Evolutionary conservation across 1,139 yeast species (phyloP), one percentile per base, ranked within the genome.

Genomic region (Geotrichum klebahnii): DNA sequence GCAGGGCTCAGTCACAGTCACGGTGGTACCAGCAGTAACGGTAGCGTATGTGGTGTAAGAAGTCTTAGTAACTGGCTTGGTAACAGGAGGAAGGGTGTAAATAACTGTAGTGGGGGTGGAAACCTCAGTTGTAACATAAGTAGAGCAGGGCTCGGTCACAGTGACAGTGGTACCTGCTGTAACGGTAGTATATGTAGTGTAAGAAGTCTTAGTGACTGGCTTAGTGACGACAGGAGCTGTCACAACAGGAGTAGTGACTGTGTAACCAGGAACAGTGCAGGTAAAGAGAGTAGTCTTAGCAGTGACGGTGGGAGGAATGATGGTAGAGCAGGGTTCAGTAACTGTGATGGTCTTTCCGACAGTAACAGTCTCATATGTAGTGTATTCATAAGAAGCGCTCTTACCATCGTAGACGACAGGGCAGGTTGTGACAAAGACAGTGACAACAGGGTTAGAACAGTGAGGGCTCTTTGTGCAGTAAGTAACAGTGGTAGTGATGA

Each of bases 311-410:
- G 48, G 32, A 16, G 48, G 48, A 12, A 45, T 31, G 32, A 37
- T 31, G 23, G 48, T 45, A n/a, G 43, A 37, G 38, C 53, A 50
- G 19, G 53, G 50, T 34, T 50, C 53, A 14, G 53, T 50, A 19
- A 50, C 50, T 24, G 53, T 50, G 24, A 41, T 40, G 17, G 53
- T 50, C 37, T 28, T 35, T 22, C 46, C 53, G 5, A 19, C 43
- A 17, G 43, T 36, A 16, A 39, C 42, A 3, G 48, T 50, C 5
- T 46, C 36, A 36, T 29, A 31, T 26, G 50, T 45, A 8, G 53
- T 50, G 50, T 28, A 26, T 16, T 45, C 28, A 44, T 40, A 33
- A 20, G 40, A 32, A 9, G 34, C 35, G 19, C 32, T 14, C 33
- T 45, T 50, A 12, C 22, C 37, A 26, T 40, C 38, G 39, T 46